Conservation (phyloP, 2,329 filamentous ascomycete genomes). For the Cordyceps javanica region DNA sequence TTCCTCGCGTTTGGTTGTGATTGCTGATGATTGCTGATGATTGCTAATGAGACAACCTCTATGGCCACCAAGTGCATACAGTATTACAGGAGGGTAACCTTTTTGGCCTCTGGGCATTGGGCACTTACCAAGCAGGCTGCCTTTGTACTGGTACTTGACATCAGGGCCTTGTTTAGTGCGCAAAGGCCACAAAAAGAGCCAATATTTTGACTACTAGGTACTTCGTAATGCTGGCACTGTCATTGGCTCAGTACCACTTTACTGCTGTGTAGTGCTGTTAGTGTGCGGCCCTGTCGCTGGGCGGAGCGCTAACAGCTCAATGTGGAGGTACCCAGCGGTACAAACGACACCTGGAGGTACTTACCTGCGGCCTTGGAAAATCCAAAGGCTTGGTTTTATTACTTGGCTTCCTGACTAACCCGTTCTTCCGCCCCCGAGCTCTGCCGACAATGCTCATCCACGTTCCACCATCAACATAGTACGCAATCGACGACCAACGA, state of each 20-base stretch:
- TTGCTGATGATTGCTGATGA: background rate
- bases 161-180: background rate
- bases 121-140: background rate
- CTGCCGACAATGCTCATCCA: background rate
- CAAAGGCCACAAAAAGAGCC: constrained; percentile 4
- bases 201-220: constrained; percentile 19
- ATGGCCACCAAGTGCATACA: too few species aligned
- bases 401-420: constrained; percentile 7
- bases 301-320: constrained; percentile 18
- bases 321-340: background rate
- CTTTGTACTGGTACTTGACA: too few species aligned
- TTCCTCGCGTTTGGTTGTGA: too few species aligned
- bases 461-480: constrained; percentile 4
- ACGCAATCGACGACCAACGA: background rate
- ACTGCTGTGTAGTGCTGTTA: too few species aligned
- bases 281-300: constrained; percentile 23
- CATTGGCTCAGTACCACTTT: constrained; percentile 39
- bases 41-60: background rate
- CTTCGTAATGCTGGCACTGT: constrained; percentile 21
- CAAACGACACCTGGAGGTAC: background rate
- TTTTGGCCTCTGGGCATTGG: background rate
- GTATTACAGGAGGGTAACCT: too few species aligned
- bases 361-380: background rate
- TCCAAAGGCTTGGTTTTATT: background rate
- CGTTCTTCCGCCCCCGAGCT: background rate